Evolutionary conservation across 1,139 yeast genomes (phyloP).

Genomic region (Hemisphaericaspora subhashii): DNA sequence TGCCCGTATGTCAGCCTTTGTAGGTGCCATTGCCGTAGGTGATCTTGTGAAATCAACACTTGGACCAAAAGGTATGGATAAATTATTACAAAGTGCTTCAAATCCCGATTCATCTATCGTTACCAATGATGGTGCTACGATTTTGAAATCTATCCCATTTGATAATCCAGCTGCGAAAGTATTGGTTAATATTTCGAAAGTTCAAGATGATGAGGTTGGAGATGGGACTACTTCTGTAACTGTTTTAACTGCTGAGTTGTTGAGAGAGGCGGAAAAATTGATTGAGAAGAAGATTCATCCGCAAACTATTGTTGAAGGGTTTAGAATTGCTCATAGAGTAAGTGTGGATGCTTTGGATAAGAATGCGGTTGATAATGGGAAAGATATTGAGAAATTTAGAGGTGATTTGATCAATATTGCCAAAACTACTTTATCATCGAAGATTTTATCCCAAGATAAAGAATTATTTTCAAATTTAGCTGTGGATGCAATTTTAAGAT

Average conservation of each 20-base stretch:
- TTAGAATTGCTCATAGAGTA: constrained; percentile 79
- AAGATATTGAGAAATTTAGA: constrained; percentile 62
- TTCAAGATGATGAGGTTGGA: constrained; percentile 98
- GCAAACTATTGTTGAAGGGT: constrained; percentile 96
- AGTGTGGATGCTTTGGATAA: constrained; percentile 80
- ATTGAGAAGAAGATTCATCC: constrained; percentile 95
- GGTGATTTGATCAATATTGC: constrained; percentile 84
- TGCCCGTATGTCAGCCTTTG: constrained; percentile 95
- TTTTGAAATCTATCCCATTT: constrained; percentile 87
- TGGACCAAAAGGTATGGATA: constrained; percentile 99
- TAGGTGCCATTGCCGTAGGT: constrained; percentile 98
- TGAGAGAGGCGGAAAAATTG: constrained; percentile 92
- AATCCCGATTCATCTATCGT: constrained; percentile 72
- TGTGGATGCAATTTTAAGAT: constrained; percentile 89
- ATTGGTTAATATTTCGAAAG: constrained; percentile 90
- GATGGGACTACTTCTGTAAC: constrained; percentile 99
- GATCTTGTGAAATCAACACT: constrained; percentile 93
- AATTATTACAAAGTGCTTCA: constrained; percentile 83
- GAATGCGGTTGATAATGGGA: constrained; percentile 74
- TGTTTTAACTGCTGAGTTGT: constrained; percentile 84
- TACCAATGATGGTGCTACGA: constrained; percentile 98
- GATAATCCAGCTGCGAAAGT: constrained; percentile 99
- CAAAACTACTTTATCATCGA: constrained; percentile 89
- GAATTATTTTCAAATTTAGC: constrained; percentile 86
- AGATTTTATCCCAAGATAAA: constrained; percentile 92